Base-by-base conservation (phyloP, 352 stramenopile species). In the Phytophthora sojae region DNA sequence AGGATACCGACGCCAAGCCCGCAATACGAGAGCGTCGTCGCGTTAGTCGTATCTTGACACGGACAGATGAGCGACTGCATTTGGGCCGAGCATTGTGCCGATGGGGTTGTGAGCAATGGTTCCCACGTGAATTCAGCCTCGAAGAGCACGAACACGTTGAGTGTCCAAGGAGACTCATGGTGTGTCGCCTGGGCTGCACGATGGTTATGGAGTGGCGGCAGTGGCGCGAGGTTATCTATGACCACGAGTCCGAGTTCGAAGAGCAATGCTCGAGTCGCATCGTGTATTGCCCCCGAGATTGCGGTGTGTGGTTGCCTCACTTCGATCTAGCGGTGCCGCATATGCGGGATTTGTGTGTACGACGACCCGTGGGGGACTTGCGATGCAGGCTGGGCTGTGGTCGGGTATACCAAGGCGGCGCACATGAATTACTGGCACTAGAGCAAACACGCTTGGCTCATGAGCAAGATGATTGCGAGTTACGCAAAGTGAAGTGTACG, bases 401-500 rank as follows among this genome's bases (percentile, higher is more conserved):
- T 0, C 57, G 64, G 21, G 73, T 92, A 56, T 89, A 89, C 51
- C 69, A 76, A 49, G 87, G 84, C 47, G 82, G 77, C 1, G 77
- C 82, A 1, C 78, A 93, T 39, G 76, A 90, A 58, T 74, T 95
- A 2, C 56, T 95, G 6, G 63, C 73, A 4, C 71, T 95, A 21
- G 88, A 95, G 45, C 85, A 93, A 66, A 77, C 77, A 29, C 84
- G 88, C 4, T 77, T 87, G 3, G 76, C 81, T 6, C 88, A 95
- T 59, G 88, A 95, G 42, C 75, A 91, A 71, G 88, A 95, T 29
- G 82, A 86, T 32, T 95, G 88, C 35, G 57, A 61, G 15, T 56
- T 89, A 7, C 88, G 88, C 5, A 87, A 90, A 56, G 84, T 93
- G 5, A 76, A 82, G 56, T 95, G 88, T 62, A 91, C 81, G 29